A percentile compares a stretch with the other conserved stretches of the same genome.
These are phyloP conservation scores for Citrus cavaleriei DNA, from an alignment of 345 rosid species.

Conservation along the genomic window DNA sequence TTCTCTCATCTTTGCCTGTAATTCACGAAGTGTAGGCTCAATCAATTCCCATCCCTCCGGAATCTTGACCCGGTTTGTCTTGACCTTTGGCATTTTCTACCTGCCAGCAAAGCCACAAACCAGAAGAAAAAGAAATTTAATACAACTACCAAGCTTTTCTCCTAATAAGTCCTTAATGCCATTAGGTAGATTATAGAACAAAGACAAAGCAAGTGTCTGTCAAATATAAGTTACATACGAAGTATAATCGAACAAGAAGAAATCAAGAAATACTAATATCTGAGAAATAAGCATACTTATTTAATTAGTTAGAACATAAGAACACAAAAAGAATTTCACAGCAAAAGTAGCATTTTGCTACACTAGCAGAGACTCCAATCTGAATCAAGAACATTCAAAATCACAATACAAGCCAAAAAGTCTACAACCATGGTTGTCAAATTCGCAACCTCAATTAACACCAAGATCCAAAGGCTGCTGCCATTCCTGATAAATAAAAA, in stretches of 20 bases:
- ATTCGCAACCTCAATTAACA: too few species aligned
- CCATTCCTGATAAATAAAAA: too few species aligned
- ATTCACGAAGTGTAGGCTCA: conserved; percentile 23
- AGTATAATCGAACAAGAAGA: neutral
- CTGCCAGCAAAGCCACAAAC: conserved; percentile 14
- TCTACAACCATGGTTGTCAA: too few species aligned
- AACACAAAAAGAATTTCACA: neutral
- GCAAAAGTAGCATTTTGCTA: neutral
- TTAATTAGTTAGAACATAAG: neutral
- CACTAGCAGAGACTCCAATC: neutral
- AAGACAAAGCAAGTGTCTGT: neutral
- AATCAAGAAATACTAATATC: neutral
- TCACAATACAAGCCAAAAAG: too few species aligned
- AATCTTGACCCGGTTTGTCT: conserved; percentile 57
- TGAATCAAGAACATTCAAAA: too few species aligned
- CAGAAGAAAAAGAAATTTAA: neutral
- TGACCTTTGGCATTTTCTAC: conserved; percentile 66
- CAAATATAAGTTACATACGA: neutral
- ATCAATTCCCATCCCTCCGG: conserved; percentile 86
- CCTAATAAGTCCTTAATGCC: neutral
- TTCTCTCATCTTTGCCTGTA: conserved; percentile 36
- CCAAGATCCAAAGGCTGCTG: too few species aligned
- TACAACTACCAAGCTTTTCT: neutral
- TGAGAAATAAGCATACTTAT: neutral
- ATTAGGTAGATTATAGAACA: neutral